Evolutionary conservation across 768 basidiomycete species (phyloP), one percentile per base, ranked within the genome.

Genomic region (Russula olivacea): DNA sequence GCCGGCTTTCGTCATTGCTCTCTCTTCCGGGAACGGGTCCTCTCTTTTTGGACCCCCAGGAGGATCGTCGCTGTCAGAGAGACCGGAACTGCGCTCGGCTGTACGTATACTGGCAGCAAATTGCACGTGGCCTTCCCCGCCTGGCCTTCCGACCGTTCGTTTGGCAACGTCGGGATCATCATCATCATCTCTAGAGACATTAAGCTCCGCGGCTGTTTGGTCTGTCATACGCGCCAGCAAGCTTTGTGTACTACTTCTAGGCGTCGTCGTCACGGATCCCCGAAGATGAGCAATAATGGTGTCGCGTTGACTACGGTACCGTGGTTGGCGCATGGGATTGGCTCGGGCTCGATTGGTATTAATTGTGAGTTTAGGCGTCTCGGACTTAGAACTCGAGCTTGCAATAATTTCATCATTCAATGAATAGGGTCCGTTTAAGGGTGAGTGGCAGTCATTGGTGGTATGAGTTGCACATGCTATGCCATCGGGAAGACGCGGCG

Each of bases 241-340:
- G 32, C 30, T 55, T 28, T 54, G 41, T 23, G 19, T 14, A n/a
- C 17, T 14, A 10, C 12, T 47, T 47, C 50, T 60, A 58, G 63
- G 64, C 21, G 48, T 55, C 19, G 34, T 28, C 19, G 34, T 28
- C 47, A 49, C 36, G 6, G 55, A 45, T 8, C 69, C 60, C 12
- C 67, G 65, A 54, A 84, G 77, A 69, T 83, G 76, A 1, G 79
- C 78, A 45, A 78, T 79, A 4, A 84, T 76, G 15, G 81, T 78
- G 58, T 81, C 77, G 48, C 75, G 72, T 38, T 83, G 74, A 65
- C 72, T 79, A 65, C 75, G 77, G 63, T 76, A 72, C 61, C 78
- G 78, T 47, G 73, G 72, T 53, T 66, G 66, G 45, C 72, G 68
- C 2, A 23, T 21, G 32, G 54, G 59, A 34, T 41, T 61, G 43